A percentile compares a stretch with the other conserved stretches of the same genome.
phyloP scores from a whole-genome alignment of 2,329 filamentous ascomycete species.

The Tolypocladium pustulatum region DNA sequence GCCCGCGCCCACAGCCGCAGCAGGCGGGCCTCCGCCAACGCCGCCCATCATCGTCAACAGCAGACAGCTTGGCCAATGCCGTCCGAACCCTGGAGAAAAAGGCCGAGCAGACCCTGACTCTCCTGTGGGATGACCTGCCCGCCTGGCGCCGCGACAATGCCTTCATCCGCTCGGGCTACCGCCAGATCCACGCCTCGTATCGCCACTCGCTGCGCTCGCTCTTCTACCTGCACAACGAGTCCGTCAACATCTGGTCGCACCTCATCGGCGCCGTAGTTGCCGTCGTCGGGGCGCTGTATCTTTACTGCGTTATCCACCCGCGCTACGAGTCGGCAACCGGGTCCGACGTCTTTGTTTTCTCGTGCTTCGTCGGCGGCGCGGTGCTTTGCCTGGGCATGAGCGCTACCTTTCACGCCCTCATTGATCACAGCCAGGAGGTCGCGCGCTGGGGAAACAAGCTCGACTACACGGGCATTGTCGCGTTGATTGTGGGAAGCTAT shows the following conservation, averaged over 20 bases:
- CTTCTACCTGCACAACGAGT: conserved; percentile 48
- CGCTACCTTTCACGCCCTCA: conserved; percentile 74
- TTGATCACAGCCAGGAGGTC: conserved; percentile 72
- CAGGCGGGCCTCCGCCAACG: conserved; percentile 10
- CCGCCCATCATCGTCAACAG: conserved; percentile 15
- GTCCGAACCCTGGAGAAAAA: conserved; percentile 26
- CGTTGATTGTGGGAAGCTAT: conserved; percentile 83
- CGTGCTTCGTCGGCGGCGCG: conserved; percentile 70
- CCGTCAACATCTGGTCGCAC: conserved; percentile 54
- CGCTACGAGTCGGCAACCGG: conserved; percentile 53
- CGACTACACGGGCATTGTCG: conserved; percentile 90
- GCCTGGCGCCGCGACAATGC: conserved; percentile 50
- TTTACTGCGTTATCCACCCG: conserved; percentile 49
- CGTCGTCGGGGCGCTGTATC: conserved; percentile 33
- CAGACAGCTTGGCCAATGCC: conserved; percentile 13
- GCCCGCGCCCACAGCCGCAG: background rate
- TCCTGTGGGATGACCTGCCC: conserved; percentile 49
- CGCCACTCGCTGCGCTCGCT: conserved; percentile 33
- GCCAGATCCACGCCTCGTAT: conserved; percentile 38
- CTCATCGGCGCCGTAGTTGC: conserved; percentile 56
- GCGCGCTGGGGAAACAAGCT: conserved; percentile 82
- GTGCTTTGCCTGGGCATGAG: conserved; percentile 68
- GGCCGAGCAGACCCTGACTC: conserved; percentile 29
- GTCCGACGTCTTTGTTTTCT: conserved; percentile 61
- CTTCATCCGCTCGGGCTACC: conserved; percentile 45